Evolutionary conservation across 202 grass and related monocot genomes (phyloP).

Genomic region (Eragrostis tef): DNA sequence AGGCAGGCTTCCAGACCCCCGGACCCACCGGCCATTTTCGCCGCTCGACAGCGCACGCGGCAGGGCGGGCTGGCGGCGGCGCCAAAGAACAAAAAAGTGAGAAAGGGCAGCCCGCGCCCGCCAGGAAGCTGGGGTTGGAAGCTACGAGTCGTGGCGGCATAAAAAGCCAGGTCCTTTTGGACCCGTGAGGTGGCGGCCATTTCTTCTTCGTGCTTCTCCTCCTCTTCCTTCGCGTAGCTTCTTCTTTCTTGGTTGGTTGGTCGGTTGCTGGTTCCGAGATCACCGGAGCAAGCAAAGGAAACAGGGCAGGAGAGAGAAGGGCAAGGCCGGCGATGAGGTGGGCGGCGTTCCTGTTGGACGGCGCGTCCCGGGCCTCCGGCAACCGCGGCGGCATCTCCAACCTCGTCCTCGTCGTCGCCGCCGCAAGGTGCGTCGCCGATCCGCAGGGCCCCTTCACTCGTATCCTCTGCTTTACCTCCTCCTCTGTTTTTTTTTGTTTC

Average conservation of each 20-base stretch:
- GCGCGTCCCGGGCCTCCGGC: constrained; percentile 34
- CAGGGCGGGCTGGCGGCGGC: background rate
- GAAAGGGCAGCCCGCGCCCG: background rate
- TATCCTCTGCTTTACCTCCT: background rate
- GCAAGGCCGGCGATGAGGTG: constrained; percentile 45
- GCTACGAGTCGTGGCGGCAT: background rate
- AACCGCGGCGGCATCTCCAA: constrained; percentile 48
- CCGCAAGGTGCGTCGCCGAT: constrained; percentile 47
- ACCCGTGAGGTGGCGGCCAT: background rate
- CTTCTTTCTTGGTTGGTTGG: background rate
- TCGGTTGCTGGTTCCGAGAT: constrained; percentile 5
- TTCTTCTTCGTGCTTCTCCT: background rate
- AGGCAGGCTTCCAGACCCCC: too few species aligned
- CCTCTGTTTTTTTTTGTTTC: too few species aligned
- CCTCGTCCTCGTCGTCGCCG: constrained; percentile 68
- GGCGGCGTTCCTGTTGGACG: constrained; percentile 54
- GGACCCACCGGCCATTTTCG: background rate
- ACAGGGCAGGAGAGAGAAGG: background rate
- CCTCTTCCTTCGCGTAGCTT: background rate
- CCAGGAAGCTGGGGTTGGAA: background rate
- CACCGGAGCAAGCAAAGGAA: constrained; percentile 29
- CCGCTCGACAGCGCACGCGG: background rate
- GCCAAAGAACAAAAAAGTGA: background rate
- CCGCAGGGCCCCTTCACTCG: background rate
- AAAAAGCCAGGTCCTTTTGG: background rate